Conservation (phyloP, 1,284 basidiomycete genomes). For the Rugosomyces carneus region DNA sequence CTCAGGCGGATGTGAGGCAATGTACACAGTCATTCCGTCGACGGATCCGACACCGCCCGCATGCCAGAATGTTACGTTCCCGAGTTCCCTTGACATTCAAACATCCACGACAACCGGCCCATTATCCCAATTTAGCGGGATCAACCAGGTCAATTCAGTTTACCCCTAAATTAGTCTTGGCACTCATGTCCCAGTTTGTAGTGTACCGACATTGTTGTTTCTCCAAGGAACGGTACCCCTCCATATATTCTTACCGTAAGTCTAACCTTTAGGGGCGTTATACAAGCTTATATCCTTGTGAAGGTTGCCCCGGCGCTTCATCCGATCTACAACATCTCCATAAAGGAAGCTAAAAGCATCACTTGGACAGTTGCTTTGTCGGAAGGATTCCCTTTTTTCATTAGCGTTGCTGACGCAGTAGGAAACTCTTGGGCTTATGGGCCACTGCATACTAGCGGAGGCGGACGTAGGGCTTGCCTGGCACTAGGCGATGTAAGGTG, state of each 20-base stretch:
- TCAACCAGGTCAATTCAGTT: constrained; percentile 36
- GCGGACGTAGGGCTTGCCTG: constrained; percentile 30
- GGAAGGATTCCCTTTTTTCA: constrained; percentile 51
- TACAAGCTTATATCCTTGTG: background rate
- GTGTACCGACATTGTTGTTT: constrained; percentile 51
- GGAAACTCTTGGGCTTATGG: constrained; percentile 51
- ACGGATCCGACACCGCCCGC: constrained; percentile 24
- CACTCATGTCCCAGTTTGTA: constrained; percentile 15
- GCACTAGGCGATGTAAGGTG: constrained; percentile 16
- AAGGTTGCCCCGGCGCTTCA: constrained; percentile 55
- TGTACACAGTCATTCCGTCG: constrained; percentile 36
- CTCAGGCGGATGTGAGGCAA: constrained; percentile 42
- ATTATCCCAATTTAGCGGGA: constrained; percentile 53
- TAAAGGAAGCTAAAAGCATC: constrained; percentile 32
- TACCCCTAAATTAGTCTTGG: background rate
- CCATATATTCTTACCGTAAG: constrained; percentile 52
- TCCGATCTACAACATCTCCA: constrained; percentile 52
- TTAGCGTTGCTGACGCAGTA: constrained; percentile 45
- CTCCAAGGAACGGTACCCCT: constrained; percentile 50
- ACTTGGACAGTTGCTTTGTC: constrained; percentile 55
- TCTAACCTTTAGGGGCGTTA: background rate
- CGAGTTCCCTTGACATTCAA: constrained; percentile 32
- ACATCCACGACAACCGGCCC: constrained; percentile 40
- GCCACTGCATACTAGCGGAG: constrained; percentile 42
- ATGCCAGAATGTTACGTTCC: constrained; percentile 40